Conservation (phyloP, 1,284 basidiomycete species). For the Entoloma clypeatum region DNA sequence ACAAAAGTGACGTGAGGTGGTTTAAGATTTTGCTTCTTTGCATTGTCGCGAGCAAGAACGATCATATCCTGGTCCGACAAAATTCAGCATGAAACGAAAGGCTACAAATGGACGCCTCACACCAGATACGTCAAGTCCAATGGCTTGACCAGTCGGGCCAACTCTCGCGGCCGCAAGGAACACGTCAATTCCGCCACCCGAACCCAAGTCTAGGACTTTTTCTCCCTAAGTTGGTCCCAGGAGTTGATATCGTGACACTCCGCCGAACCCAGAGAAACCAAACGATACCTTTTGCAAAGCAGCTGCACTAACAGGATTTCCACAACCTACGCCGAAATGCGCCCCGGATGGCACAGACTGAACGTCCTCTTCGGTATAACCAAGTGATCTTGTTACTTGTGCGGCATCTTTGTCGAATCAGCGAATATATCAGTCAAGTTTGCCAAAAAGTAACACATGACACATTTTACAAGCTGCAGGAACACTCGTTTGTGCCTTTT, state of each 20-base stretch:
- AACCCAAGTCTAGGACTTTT: constrained; percentile 50
- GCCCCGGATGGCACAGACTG: constrained; percentile 37
- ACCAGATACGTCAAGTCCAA: constrained; percentile 49
- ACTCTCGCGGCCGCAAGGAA: constrained; percentile 47
- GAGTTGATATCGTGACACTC: neutral
- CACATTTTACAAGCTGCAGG: constrained; percentile 2
- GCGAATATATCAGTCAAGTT: neutral
- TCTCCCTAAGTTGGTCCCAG: constrained; percentile 39
- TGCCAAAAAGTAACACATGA: neutral
- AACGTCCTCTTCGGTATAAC: constrained; percentile 42
- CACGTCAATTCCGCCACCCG: constrained; percentile 51
- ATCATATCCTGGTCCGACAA: constrained; percentile 42
- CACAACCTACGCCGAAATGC: constrained; percentile 47
- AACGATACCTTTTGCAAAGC: constrained; percentile 40
- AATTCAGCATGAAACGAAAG: constrained; percentile 1
- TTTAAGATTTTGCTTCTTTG: constrained; percentile 32
- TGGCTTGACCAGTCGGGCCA: constrained; percentile 43
- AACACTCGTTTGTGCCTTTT: constrained; percentile 7
- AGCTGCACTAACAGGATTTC: constrained; percentile 44
- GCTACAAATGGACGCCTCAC: constrained; percentile 20
- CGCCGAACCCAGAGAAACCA: neutral
- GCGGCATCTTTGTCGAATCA: constrained; percentile 1
- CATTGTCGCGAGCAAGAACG: constrained; percentile 42
- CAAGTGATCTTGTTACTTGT: constrained; percentile 39
- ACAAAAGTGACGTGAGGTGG: constrained; percentile 48